phyloP scores from a whole-genome alignment of 352 stramenopile species.

The Aphanomyces invadans region DNA sequence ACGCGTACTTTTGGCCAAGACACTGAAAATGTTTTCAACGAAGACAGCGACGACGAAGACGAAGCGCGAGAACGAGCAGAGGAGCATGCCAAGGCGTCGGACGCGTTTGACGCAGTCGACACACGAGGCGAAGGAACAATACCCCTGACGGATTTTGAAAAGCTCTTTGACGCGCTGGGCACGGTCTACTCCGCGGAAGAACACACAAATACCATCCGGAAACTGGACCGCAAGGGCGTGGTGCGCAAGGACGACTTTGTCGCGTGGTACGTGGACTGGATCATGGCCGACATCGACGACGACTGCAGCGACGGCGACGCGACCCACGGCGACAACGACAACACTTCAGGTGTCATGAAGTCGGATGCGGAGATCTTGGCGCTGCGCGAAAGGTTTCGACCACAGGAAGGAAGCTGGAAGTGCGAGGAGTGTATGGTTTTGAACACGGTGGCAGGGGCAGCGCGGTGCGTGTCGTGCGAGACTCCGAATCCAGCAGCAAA shows the following conservation, averaged over 20 bases:
- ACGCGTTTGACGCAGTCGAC: constrained; percentile 28
- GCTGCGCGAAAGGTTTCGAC: background rate
- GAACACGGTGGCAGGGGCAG: constrained; percentile 29
- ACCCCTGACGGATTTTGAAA: constrained; percentile 22
- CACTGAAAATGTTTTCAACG: constrained; percentile 27
- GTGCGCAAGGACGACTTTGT: constrained; percentile 28
- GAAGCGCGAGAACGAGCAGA: constrained; percentile 26
- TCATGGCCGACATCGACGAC: constrained; percentile 31
- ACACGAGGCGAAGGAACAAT: constrained; percentile 18
- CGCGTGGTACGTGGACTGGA: constrained; percentile 29
- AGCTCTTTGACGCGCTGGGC: constrained; percentile 27
- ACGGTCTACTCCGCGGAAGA: constrained; percentile 29
- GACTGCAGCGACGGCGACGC: too few relatives aligned
- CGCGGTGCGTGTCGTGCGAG: constrained; percentile 32
- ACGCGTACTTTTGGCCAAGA: constrained; percentile 6
- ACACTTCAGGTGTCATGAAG: background rate
- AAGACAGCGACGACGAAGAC: constrained; percentile 27
- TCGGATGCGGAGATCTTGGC: background rate
- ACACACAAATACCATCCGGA: constrained; percentile 24
- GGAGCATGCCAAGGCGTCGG: constrained; percentile 25
- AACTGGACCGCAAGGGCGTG: constrained; percentile 20
- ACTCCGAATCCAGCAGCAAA: constrained; percentile 31
- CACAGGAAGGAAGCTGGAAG: constrained; percentile 47
- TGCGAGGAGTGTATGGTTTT: constrained; percentile 42
- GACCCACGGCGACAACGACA: constrained; percentile 19